phyloP scores from a whole-genome alignment of 495 filamentous ascomycete species.

The Achaetomiella virescens region DNA sequence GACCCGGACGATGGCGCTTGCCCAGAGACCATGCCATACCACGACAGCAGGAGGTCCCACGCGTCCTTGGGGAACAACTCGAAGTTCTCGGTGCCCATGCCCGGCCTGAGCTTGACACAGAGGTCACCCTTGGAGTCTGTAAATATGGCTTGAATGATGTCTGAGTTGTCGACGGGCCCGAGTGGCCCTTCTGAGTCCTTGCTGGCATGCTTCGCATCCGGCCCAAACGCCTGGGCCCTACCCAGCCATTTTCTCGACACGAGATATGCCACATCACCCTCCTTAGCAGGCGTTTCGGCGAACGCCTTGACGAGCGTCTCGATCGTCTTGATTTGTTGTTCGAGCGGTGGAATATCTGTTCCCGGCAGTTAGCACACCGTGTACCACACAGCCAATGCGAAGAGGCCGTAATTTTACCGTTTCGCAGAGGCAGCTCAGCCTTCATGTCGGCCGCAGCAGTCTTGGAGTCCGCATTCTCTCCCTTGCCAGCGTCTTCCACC shows the following conservation, averaged over 20 bases:
- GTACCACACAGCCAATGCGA: background rate
- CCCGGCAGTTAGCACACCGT: background rate
- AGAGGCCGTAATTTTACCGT: constrained; percentile 12
- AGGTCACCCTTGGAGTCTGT: constrained; percentile 40
- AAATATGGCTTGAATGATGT: constrained; percentile 51
- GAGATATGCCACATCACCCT: constrained; percentile 69
- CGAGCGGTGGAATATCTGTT: constrained; percentile 50
- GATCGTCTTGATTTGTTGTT: constrained; percentile 73
- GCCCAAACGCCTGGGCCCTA: constrained; percentile 62
- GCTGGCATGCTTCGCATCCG: constrained; percentile 46
- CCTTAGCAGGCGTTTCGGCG: constrained; percentile 46
- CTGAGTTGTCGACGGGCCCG: constrained; percentile 83
- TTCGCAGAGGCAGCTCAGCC: constrained; percentile 20
- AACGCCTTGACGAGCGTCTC: constrained; percentile 53
- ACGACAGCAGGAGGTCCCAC: constrained; percentile 73
- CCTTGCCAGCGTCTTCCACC: constrained; percentile 3
- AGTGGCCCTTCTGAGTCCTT: constrained; percentile 61
- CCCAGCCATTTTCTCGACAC: constrained; percentile 75
- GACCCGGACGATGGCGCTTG: constrained; percentile 69
- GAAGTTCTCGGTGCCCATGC: constrained; percentile 63
- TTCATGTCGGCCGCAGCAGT: background rate
- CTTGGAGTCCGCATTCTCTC: background rate
- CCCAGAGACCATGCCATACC: constrained; percentile 70
- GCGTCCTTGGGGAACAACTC: constrained; percentile 69
- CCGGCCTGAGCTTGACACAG: constrained; percentile 72